Percentiles rank a stretch among this genome's conserved stretches.
These are phyloP conservation scores for Acer yangbiense DNA, from an alignment of 345 rosid species.

Conservation along the genomic window DNA sequence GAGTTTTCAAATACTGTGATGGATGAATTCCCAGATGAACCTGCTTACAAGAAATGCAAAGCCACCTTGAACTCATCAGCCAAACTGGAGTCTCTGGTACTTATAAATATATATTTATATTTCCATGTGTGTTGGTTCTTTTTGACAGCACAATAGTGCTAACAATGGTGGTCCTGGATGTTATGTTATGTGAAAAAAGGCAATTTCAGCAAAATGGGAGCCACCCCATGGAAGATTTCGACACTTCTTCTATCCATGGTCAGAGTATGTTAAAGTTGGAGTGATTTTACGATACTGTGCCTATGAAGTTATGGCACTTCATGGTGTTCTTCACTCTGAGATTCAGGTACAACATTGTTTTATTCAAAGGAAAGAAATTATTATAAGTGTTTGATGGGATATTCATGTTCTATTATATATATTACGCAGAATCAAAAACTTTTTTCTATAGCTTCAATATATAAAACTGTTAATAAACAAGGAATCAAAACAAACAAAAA, in stretches of 20 bases:
- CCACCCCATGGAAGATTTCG: slow-evolving; percentile 69
- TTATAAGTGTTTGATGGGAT: slow-evolving; percentile 18
- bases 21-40: slow-evolving; percentile 72
- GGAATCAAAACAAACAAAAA: slow-evolving; percentile 13
- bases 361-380: not conserved
- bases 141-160: not conserved
- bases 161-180: slow-evolving; percentile 4
- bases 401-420: slow-evolving; percentile 27
- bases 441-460: slow-evolving; percentile 11
- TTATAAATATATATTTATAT: not conserved
- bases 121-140: not conserved
- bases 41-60: slow-evolving; percentile 55
- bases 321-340: slow-evolving; percentile 71
- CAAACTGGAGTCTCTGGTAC: slow-evolving; percentile 59
- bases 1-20: slow-evolving; percentile 55
- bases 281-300: slow-evolving; percentile 59
- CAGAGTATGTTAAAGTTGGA: slow-evolving; percentile 72
- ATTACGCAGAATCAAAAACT: slow-evolving; percentile 28
- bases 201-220: slow-evolving; percentile 70
- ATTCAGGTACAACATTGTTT: slow-evolving; percentile 47
- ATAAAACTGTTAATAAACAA: slow-evolving; percentile 10
- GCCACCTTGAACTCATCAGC: slow-evolving; percentile 50
- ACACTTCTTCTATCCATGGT: slow-evolving; percentile 70
- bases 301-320: slow-evolving; percentile 75
- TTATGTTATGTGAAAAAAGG: slow-evolving; percentile 26